Evolutionary conservation across 2,329 filamentous ascomycete species (phyloP), one percentile per base, ranked within the genome.

Genomic region (Pyrenophora graminea): DNA sequence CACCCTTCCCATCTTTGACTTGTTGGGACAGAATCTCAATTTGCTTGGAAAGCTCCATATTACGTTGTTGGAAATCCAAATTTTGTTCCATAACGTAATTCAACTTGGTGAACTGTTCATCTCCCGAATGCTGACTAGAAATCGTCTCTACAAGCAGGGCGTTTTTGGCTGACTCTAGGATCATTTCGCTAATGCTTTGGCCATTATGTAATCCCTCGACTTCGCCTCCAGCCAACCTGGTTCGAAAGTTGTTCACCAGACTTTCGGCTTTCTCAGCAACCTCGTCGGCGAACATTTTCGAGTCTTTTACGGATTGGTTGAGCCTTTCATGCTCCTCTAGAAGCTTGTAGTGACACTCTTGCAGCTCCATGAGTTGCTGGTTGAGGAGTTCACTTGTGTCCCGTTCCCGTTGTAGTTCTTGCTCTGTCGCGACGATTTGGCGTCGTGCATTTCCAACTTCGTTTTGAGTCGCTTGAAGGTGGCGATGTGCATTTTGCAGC

Each of bases 101-200:
- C 9, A 51, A 18, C 30, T 44, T 36, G 12, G 37, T 23, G 19
- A 44, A 38, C 21, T 33, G 6, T 2, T 49, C 15, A 9, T 52
- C 45, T 34, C 43, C 37, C n/a, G 30, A n/a, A 34, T 53, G 13
- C 30, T 45, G 9, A 37, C 27, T 18, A n/a, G 45, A 46, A 13
- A 51, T 41, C 3, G 40, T 38, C 33, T 39, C 1, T 36, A 50
- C 13, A 25, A 58, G 45, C 17, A 55, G 42, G 13, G 45, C 48
- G 13, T 58, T 59, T 31, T 51, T 53, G 3, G 57, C 51, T 25
- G 15, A 59, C 46, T 59, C 42, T 36, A 57, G n/a, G n/a, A 59
- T 46, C 17, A 59, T 48, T 18, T 13, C 10, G 41, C 51, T 59
- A 13, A 59, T 52, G 2, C 25, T 55, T 53, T 59, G 18, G 23